These are phyloP conservation scores for Neostapfia colusana DNA, from an alignment of 176 grass and related monocot species.

Conservation along the genomic window DNA sequence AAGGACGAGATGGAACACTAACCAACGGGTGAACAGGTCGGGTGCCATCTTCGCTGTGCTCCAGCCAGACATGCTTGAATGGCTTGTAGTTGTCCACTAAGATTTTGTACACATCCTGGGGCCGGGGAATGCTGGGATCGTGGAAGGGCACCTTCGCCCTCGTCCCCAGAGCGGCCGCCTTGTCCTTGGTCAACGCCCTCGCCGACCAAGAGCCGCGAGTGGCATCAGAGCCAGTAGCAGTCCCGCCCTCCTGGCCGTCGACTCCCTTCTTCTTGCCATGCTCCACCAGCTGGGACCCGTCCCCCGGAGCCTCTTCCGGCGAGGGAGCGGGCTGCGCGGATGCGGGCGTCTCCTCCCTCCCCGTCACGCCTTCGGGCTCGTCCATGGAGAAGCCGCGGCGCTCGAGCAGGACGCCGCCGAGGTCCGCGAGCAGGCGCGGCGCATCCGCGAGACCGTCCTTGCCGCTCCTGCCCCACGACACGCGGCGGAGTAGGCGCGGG, in stretches of 20 bases:
- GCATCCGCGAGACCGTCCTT: constrained; percentile 42
- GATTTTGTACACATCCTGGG: constrained; percentile 76
- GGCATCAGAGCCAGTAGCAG: neutral
- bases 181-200: constrained; percentile 59
- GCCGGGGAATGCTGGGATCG: constrained; percentile 74
- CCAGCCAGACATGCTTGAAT: constrained; percentile 91
- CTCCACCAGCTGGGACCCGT: constrained; percentile 62
- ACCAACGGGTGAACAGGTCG: constrained; percentile 79
- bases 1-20: constrained; percentile 24
- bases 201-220: constrained; percentile 8
- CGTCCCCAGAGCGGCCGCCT: constrained; percentile 22
- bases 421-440: constrained; percentile 41
- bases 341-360: constrained; percentile 40
- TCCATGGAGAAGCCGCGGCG: constrained; percentile 59
- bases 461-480: neutral
- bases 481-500: constrained; percentile 33
- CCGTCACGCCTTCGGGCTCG: constrained; percentile 42
- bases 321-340: neutral
- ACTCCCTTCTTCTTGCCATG: constrained; percentile 53
- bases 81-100: constrained; percentile 81
- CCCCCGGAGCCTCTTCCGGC: constrained; percentile 48
- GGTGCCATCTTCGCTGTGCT: constrained; percentile 59
- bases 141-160: constrained; percentile 72
- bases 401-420: constrained; percentile 49
- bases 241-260: constrained; percentile 16